Evolutionary conservation across 1,139 yeast genomes (phyloP), one percentile per base, ranked within the genome.

Genomic region (Yamadazyma taylorii): DNA sequence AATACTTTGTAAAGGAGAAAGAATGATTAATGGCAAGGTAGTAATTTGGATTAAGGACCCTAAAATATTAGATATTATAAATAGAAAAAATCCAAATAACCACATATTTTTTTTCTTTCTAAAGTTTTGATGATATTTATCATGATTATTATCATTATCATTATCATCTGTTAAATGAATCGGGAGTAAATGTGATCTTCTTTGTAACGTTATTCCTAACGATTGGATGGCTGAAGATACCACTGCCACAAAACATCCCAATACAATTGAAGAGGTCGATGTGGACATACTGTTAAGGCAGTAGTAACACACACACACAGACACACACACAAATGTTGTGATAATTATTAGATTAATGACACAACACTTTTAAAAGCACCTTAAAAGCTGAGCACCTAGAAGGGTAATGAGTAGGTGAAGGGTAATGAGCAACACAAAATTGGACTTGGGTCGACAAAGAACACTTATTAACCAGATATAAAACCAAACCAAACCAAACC

Each of bases 41-140:
- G 94, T 78, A 30, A 89, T 81, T 59, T 89, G 96, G 24, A 88
- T 84, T 23, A 85, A 70, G 3, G 94, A 84, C 1, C 97, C 96
- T 35, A 88, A 66, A 2, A 89, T 66, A 50, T 88, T 89, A 34
- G 96, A 82, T 9, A 76, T 53, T 24, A 89, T 71, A 57, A 89
- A 89, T 35, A 89, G 58, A 12, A 72, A 50, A 40, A 89, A 78
- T 3, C 97, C 97, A 23, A 75, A 45, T 31, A 86, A 69, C 96
- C 96, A 88, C 55, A 85, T 66, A 34, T 78, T 73, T 36, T 88
- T 67, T 41, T 78, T 74, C 46, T 77, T 72, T 33, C 55, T 58
- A 36, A 63, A 64, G 24, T 56, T 55, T 23, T 56, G 59, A 36
- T 61, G 66, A 34, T 59, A 55, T 12, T 34, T 27, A 17, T 21